Evolutionary conservation across 768 basidiomycete species (phyloP).

Genomic region (Phanerochaete carnosa): DNA sequence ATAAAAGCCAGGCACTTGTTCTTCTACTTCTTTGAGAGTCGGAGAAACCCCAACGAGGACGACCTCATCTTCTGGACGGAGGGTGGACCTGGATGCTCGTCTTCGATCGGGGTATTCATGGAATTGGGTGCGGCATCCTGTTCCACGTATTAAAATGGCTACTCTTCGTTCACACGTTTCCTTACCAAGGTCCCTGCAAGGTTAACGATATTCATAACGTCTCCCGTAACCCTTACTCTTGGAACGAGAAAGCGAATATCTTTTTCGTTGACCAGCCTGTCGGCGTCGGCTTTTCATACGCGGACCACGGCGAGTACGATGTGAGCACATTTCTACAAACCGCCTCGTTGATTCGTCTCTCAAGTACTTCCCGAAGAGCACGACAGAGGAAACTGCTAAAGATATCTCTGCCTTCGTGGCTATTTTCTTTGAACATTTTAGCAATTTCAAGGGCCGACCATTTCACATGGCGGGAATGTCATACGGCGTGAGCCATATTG

Average conservation of each 20-base stretch:
- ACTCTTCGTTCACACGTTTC: constrained; percentile 15
- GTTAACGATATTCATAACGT: constrained; percentile 49
- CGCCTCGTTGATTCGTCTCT: not conserved
- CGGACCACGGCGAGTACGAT: constrained; percentile 58
- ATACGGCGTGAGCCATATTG: constrained; percentile 40
- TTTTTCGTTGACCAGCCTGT: constrained; percentile 44
- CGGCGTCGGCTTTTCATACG: constrained; percentile 36
- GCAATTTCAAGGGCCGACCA: constrained; percentile 60
- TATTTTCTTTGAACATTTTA: constrained; percentile 75
- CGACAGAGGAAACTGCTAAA: constrained; percentile 62
- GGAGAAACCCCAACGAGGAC: constrained; percentile 30
- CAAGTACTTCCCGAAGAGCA: constrained; percentile 35
- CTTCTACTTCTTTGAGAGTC: constrained; percentile 47
- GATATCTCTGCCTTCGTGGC: constrained; percentile 70
- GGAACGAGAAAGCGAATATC: constrained; percentile 66
- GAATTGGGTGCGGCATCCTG: constrained; percentile 34
- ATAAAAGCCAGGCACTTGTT: constrained; percentile 44
- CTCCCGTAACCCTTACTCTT: constrained; percentile 54
- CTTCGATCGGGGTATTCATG: constrained; percentile 36
- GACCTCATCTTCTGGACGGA: constrained; percentile 31
- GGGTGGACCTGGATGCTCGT: constrained; percentile 30
- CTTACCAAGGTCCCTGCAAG: constrained; percentile 57
- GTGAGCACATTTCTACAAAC: constrained; percentile 30
- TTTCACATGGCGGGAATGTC: constrained; percentile 44
- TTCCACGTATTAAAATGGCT: constrained; percentile 53